A percentile compares a stretch with the other conserved stretches of the same genome.
Evolutionary conservation across 805 yeast species (phyloP).

Genomic region (Candida golubevii): DNA sequence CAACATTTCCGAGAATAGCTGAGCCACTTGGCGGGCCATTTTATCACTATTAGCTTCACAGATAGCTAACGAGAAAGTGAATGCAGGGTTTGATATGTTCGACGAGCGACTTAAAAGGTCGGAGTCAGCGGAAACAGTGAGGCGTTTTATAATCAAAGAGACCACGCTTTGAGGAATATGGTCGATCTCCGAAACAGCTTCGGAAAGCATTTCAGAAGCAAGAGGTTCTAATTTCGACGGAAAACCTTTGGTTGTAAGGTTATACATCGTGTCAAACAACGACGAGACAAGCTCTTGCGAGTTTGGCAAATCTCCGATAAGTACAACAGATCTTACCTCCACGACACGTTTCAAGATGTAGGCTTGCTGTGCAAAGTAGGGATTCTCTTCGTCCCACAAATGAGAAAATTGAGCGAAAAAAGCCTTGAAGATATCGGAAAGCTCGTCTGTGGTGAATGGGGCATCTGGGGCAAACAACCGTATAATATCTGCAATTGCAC

Average conservation of each 20-base stretch:
- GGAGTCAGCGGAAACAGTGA: constrained; percentile 9
- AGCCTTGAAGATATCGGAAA: constrained; percentile 61
- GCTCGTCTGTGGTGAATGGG: constrained; percentile 65
- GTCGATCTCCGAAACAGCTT: constrained; percentile 68
- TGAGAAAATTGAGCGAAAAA: constrained; percentile 60
- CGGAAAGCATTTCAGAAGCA: constrained; percentile 68
- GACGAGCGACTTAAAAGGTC: constrained; percentile 32
- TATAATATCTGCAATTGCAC: constrained; percentile 71
- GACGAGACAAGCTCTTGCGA: constrained; percentile 49
- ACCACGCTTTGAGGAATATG: constrained; percentile 57
- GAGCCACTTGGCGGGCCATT: constrained; percentile 71
- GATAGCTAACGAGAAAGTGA: constrained; percentile 58
- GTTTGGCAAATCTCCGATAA: constrained; percentile 70
- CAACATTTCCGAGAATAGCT: constrained; percentile 71
- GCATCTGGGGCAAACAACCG: constrained; percentile 87
- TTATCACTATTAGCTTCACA: constrained; percentile 70
- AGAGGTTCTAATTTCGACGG: constrained; percentile 54
- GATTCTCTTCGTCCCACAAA: constrained; percentile 50
- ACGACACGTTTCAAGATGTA: constrained; percentile 65
- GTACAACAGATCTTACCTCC: constrained; percentile 69
- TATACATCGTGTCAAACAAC: constrained; percentile 62
- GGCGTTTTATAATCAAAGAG: constrained; percentile 61
- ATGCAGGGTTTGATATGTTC: constrained; percentile 50
- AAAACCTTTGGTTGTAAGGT: constrained; percentile 41
- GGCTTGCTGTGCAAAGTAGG: constrained; percentile 59